Conservation (phyloP, 2,329 filamentous ascomycete species). For the Alternaria panax region DNA sequence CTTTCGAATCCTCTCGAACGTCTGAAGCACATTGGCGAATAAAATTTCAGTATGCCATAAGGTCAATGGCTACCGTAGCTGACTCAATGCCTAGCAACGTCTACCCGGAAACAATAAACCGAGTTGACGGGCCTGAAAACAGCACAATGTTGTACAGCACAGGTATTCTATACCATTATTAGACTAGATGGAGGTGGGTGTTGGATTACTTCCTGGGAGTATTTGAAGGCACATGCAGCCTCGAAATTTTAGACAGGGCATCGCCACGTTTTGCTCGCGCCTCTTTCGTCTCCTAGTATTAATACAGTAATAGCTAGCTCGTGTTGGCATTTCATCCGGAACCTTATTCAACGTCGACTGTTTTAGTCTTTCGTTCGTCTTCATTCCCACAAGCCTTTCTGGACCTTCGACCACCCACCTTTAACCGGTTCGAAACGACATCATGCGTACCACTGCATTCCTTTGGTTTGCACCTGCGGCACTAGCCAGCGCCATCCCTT, state of each 20-base stretch:
- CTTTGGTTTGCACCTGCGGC: slow-evolving; percentile 25
- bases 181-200: slow-evolving; percentile 9
- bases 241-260: slow-evolving; percentile 13
- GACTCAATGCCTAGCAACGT: slow-evolving; percentile 22
- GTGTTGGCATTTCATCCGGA: slow-evolving; percentile 13
- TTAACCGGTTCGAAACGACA: slow-evolving; percentile 17
- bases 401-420: slow-evolving; percentile 5
- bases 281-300: slow-evolving; percentile 16
- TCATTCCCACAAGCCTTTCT: slow-evolving; percentile 8
- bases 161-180: background rate
- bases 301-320: slow-evolving; percentile 15
- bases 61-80: slow-evolving; percentile 5
- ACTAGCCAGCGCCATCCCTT: slow-evolving; percentile 27
- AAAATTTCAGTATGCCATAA: slow-evolving; percentile 7
- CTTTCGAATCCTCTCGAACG: slow-evolving; percentile 14
- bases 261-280: slow-evolving; percentile 13
- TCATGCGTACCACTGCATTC: slow-evolving; percentile 30
- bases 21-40: slow-evolving; percentile 12
- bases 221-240: slow-evolving; percentile 24
- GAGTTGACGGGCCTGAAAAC: slow-evolving; percentile 6
- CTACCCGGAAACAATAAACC: slow-evolving; percentile 19
- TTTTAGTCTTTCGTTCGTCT: slow-evolving; percentile 11
- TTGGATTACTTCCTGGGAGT: slow-evolving; percentile 15
- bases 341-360: slow-evolving; percentile 16
- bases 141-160: slow-evolving; percentile 2